Evolutionary conservation across 2,329 filamentous ascomycete genomes (phyloP), one percentile per base, ranked within the genome.

Genomic region (Ophiostoma quercus): DNA sequence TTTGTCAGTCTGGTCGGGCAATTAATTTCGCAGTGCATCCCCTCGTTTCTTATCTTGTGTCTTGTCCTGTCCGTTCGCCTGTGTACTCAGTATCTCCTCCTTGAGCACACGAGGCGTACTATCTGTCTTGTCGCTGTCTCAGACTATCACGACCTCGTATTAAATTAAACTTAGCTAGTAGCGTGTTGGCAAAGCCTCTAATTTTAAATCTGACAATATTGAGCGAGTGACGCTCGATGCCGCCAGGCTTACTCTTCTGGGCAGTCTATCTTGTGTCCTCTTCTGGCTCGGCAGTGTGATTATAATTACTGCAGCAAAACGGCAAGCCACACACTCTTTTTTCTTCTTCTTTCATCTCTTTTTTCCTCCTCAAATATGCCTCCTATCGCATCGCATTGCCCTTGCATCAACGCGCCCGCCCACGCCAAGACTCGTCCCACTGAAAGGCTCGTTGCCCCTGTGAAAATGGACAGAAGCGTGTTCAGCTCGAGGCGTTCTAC

Each of bases 191-290:
- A 32, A 60, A 6, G 25, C 57, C 14, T 32, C 25, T 62, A 25
- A 62, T 62, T 34, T 62, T 62, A 62, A 62, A 62, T 62, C 57
- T 62, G 57, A 62, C 57, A 32, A 29, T 25, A 22, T 47, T n/a
- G 7, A 47, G 7, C 43, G 2, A 19, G 14, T 22, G 19, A n/a
- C 51, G n/a, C 19, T 8, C 16, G 51, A 57, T 57, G 16, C 22
- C 47, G 47, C 8, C 8, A 57, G 47, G 47, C 47, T 57, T 22
- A 62, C 25, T 16, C 16, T 57, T 3, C 25, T 57, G 12, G 57
- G 57, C n/a, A 62, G 22, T 62, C 22, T 34, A 25, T 57, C 51
- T 29, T 57, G 51, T 57, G 51, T n/a, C n/a, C 51, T 22, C 3
- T 22, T 25, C n/a, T 54, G n/a, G 47, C 47, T 19, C 16, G 47